Percentiles rank a stretch among this genome's conserved stretches.
Conservation (phyloP, 2,329 filamentous ascomycete species). For the Phaeosphaeriaceae sp. region DNA sequence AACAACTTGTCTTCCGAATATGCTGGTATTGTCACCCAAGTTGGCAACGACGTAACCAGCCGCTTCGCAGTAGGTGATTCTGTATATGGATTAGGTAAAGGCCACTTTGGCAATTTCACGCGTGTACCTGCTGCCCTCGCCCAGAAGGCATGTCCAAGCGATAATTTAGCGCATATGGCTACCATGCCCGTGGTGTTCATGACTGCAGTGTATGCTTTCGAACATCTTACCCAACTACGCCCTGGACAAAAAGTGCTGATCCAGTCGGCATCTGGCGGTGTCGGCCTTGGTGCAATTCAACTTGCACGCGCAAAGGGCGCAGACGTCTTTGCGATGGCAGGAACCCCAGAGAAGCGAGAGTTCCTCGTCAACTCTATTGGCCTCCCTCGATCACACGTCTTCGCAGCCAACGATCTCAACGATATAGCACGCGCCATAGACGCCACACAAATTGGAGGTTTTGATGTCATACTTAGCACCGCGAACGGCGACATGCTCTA, state of each 20-base stretch:
- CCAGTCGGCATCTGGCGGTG: conserved; percentile 17
- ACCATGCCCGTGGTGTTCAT: conserved; percentile 25
- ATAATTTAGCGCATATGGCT: conserved; percentile 14
- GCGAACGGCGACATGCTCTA: conserved; percentile 31
- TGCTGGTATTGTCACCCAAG: not conserved
- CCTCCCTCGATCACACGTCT: conserved; percentile 34
- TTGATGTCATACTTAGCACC: conserved; percentile 30
- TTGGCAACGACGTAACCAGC: not conserved
- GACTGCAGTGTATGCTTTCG: conserved; percentile 30
- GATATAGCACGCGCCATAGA: conserved; percentile 1
- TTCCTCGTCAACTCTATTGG: not conserved
- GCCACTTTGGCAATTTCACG: not conserved
- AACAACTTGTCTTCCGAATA: conserved; percentile 20
- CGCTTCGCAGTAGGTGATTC: conserved; percentile 7
- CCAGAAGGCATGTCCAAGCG: not conserved
- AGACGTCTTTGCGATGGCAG: conserved; percentile 27
- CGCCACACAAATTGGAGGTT: conserved; percentile 17
- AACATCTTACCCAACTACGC: conserved; percentile 6
- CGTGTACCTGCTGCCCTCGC: not conserved
- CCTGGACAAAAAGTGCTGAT: conserved; percentile 2
- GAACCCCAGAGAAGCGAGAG: too few relatives aligned
- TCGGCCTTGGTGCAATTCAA: conserved; percentile 26
- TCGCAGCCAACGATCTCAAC: conserved; percentile 28
- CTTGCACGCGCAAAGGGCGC: conserved; percentile 14
- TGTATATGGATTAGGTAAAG: conserved; percentile 19